Evolutionary conservation across 2,329 filamentous ascomycete genomes (phyloP), one percentile per base, ranked within the genome.

Genomic region (Cordyceps cicadae): DNA sequence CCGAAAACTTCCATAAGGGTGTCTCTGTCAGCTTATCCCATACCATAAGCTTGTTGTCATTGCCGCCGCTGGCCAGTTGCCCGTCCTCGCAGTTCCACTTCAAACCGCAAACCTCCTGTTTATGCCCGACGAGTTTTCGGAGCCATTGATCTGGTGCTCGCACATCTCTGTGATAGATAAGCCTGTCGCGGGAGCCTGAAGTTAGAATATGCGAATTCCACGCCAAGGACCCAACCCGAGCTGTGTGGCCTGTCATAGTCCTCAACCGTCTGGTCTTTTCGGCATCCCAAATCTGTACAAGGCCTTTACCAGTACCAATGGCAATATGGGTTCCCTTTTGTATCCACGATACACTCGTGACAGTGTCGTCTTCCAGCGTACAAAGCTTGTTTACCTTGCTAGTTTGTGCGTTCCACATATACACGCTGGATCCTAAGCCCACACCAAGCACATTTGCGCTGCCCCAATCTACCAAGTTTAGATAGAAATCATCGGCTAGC

Each of bases 131-230:
- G 4, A 99, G 80, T 69, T 92, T 92, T 62, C 87, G 84, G 39
- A 96, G 78, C 82, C 89, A 96, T 71, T 97, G 94, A 64, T 96
- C 90, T 0, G 93, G 91, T 43, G 90, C 89, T 62, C 94, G 87
- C 29, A 99, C 94, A 72, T 99, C 94, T 61, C 94, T 90, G 71
- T 99, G 94, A 69, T 94, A 95, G 63, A 99, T 99, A 12, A 90
- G 79, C 39, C 94, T 88, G 76, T 99, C 94, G 55, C 94, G 84
- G 32, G 93, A 97, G 24, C 94, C 94, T 3, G 94, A 97, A 0
- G 92, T 96, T 24, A 99, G 84, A 60, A 99, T 96, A 70, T 99
- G 94, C 56, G 94, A 92, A 69, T 99, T 99, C 94, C 94, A 99
- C 0, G 94, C 94, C 63, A 99, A 78, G 34, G 93, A 92, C 26